Percentiles rank a stretch among this genome's conserved stretches.
Evolutionary conservation across 2,329 filamentous ascomycete genomes (phyloP).

Genomic region (Hortaea werneckii): DNA sequence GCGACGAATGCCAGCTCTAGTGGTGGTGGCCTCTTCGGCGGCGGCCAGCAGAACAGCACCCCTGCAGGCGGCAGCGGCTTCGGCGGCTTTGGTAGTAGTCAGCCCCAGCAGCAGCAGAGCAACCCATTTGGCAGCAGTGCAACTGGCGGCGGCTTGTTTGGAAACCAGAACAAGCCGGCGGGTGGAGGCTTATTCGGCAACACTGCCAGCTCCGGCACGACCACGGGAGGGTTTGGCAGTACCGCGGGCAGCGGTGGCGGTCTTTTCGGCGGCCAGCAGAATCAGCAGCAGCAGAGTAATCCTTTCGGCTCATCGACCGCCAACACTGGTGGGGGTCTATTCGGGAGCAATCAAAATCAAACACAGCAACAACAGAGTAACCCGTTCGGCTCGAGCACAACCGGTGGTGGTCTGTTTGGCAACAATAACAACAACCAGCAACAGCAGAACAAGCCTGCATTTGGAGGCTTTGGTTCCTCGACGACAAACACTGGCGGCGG

Average conservation of each 20-base stretch:
- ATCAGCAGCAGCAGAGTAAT: constrained; percentile 21
- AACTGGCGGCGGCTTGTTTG: constrained; percentile 26
- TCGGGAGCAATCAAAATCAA: constrained; percentile 53
- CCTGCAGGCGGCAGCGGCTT: constrained; percentile 23
- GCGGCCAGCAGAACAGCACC: constrained; percentile 23
- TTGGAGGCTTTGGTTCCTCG: constrained; percentile 36
- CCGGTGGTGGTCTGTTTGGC: constrained; percentile 45
- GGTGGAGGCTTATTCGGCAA: constrained; percentile 26
- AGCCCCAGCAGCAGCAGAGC: constrained; percentile 1
- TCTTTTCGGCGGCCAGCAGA: constrained; percentile 20
- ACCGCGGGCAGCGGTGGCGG: constrained; percentile 21
- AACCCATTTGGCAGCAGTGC: constrained; percentile 11
- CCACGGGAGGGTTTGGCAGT: constrained; percentile 14
- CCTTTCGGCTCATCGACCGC: constrained; percentile 31
- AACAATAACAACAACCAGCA: constrained; percentile 36
- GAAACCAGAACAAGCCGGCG: constrained; percentile 26
- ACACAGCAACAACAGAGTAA: constrained; percentile 20
- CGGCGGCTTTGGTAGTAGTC: constrained; percentile 17
- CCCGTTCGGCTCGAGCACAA: constrained; percentile 32
- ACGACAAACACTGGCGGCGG: constrained; percentile 20
- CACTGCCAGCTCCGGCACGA: constrained; percentile 5
- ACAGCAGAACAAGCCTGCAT: constrained; percentile 32
- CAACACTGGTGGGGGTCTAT: constrained; percentile 32
- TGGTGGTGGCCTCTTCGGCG: constrained; percentile 17
- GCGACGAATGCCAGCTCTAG: constrained; percentile 23